Percentiles rank a stretch among this genome's conserved stretches.
These are phyloP conservation scores for Sporothrix luriei DNA, from an alignment of 2,329 filamentous ascomycete genomes.

Conservation along the genomic window DNA sequence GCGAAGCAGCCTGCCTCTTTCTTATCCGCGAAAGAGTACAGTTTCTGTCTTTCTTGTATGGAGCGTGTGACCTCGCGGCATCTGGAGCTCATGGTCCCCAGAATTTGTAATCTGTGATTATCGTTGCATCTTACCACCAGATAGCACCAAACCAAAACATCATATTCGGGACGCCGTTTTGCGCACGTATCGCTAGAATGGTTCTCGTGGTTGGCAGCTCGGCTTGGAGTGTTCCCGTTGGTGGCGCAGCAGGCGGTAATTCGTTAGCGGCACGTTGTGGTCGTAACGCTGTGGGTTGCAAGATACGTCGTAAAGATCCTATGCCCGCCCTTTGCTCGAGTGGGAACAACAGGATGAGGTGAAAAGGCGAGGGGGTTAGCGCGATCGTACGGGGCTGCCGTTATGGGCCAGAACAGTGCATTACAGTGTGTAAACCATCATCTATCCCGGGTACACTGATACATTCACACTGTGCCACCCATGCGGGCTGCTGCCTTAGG, in stretches of 20 bases:
- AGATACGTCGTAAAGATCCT: constrained; percentile 3
- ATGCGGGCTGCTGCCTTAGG: constrained; percentile 30
- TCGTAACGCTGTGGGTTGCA: neutral
- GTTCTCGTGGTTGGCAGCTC: neutral
- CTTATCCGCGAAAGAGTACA: neutral
- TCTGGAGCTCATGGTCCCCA: neutral
- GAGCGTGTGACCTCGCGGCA: neutral
- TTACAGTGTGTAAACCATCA: constrained; percentile 1
- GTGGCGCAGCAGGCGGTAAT: constrained; percentile 31
- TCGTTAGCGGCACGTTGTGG: constrained; percentile 23
- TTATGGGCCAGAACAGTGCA: neutral
- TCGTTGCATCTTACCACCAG: constrained; percentile 2
- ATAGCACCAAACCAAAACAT: neutral
- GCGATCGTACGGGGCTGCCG: neutral
- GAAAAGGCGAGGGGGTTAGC: neutral
- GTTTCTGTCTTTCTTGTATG: neutral
- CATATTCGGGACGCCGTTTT: neutral
- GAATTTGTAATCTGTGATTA: constrained; percentile 2
- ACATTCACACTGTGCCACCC: constrained; percentile 21
- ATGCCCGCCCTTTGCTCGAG: neutral
- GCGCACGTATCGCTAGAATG: constrained; percentile 7
- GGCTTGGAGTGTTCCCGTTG: constrained; percentile 9
- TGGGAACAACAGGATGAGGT: neutral
- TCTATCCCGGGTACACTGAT: too few relatives aligned
- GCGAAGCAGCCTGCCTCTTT: neutral